Conservation (phyloP, 2,329 filamentous ascomycete species). For the Colletotrichum sp. region DNA sequence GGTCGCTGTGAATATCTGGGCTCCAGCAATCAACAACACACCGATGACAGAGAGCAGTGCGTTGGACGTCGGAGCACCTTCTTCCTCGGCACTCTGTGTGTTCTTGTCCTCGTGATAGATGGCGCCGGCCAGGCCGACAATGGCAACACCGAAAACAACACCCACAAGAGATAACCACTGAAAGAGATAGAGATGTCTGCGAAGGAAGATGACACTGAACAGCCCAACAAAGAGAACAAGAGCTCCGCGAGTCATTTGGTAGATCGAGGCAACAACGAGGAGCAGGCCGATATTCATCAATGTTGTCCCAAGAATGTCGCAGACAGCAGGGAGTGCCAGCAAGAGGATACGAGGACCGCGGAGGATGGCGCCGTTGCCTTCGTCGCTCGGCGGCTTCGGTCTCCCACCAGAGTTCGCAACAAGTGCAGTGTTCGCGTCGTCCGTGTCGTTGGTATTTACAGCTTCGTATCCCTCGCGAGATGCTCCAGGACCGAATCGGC, state of each 20-base stretch:
- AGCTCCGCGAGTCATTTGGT: conserved; percentile 97
- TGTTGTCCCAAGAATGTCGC: conserved; percentile 93
- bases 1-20: conserved; percentile 94
- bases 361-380: conserved; percentile 63
- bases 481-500: conserved; percentile 54
- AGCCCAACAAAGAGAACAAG: conserved; percentile 94
- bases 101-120: conserved; percentile 74
- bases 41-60: conserved; percentile 78
- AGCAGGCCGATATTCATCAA: conserved; percentile 96
- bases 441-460: conserved; percentile 53
- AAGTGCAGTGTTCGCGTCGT: conserved; percentile 48
- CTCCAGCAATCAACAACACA: conserved; percentile 87
- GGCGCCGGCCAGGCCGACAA: conserved; percentile 89
- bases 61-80: conserved; percentile 25
- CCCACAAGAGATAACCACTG: conserved; percentile 91
- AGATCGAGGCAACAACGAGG: conserved; percentile 94
- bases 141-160: conserved; percentile 84
- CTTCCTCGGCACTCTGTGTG: conserved; percentile 29
- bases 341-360: conserved; percentile 74
- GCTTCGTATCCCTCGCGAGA: conserved; percentile 68
- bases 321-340: conserved; percentile 85
- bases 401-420: conserved; percentile 45
- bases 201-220: conserved; percentile 91
- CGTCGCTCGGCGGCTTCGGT: conserved; percentile 52
- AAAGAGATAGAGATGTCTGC: conserved; percentile 79